phyloP scores from a whole-genome alignment of 164 flowering plant genomes.

The Cinnamomum micranthum region DNA sequence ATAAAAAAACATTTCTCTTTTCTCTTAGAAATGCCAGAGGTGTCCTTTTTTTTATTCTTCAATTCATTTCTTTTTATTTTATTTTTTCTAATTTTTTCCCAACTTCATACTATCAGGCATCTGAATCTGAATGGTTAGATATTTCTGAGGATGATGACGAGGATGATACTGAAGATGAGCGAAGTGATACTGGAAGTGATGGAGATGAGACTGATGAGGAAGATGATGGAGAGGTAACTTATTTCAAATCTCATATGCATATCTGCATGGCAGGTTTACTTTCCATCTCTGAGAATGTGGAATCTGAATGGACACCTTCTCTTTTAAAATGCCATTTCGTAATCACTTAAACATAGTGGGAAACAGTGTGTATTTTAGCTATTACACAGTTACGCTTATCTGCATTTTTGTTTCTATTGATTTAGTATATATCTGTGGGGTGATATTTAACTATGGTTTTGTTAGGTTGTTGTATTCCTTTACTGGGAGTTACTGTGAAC shows the following conservation, averaged over 20 bases:
- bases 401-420: too few relatives aligned
- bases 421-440: too few relatives aligned
- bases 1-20: too few relatives aligned
- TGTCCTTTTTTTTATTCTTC: neutral
- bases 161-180: slow-evolving; percentile 56
- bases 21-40: neutral
- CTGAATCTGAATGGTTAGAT: slow-evolving; percentile 93
- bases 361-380: too few relatives aligned
- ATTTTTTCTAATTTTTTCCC: slow-evolving; percentile 24
- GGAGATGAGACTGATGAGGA: slow-evolving; percentile 64
- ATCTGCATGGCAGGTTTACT: neutral
- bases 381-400: too few relatives aligned
- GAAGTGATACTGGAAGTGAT: slow-evolving; percentile 32
- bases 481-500: too few relatives aligned
- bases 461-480: too few relatives aligned
- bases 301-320: too few relatives aligned
- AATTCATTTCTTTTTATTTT: neutral
- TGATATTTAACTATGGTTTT: too few relatives aligned
- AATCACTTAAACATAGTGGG: too few relatives aligned
- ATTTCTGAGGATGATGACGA: slow-evolving; percentile 85
- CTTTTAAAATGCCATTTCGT: too few relatives aligned
- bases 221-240: slow-evolving; percentile 43
- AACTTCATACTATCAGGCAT: slow-evolving; percentile 45
- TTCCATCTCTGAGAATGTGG: too few relatives aligned
- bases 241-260: neutral